Evolutionary conservation across 306 rosid species (phyloP), one percentile per base, ranked within the genome.

Genomic region (Rosa multiflora): DNA sequence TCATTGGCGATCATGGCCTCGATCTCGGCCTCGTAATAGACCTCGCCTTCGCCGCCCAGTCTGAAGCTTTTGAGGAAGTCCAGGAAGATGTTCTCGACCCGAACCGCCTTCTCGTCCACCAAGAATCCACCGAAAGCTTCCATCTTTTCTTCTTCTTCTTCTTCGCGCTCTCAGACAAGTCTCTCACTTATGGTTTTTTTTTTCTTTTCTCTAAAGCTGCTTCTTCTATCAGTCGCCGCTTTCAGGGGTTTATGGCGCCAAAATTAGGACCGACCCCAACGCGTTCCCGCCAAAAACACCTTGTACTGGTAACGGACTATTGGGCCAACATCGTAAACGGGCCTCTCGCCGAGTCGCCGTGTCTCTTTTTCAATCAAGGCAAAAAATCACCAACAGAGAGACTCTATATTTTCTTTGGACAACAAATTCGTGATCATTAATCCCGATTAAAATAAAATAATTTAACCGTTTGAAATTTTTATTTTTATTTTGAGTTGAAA

Each of bases 61-160:
- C 46, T 11, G 46, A 74, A 94, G 97, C 92, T 90, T 84, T 88
- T 89, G 84, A 95, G 99, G 69, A 95, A 95, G 61, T 91, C 98
- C 11, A 95, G 85, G 84, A 95, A 95, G 77, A 82, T 83, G 78
- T 89, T 81, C 79, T 95, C 99, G 53, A 91, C 98, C 23, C 80
- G 82, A 56, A 90, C 87, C 52, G 98, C 94, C 87, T 93, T 90
- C 90, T 91, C 97, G 63, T 95, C 99, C 29, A 88, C 90, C 83
- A 85, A 49, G 86, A 84, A 91, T 2, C 96, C 95, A 0, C 97
- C 84, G 10, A 51, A 77, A 10, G 76, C 83, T 74, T 85, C 89
- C 87, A 83, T 83, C 8, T 3, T 26, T 23, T 20, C 39, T 26
- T 17, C 46, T 9, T 61, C 58, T 4, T 29, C 71, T 3, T 70